Conservation (phyloP, 73 alveolate species). For the Tetrahymena elliotti region DNA sequence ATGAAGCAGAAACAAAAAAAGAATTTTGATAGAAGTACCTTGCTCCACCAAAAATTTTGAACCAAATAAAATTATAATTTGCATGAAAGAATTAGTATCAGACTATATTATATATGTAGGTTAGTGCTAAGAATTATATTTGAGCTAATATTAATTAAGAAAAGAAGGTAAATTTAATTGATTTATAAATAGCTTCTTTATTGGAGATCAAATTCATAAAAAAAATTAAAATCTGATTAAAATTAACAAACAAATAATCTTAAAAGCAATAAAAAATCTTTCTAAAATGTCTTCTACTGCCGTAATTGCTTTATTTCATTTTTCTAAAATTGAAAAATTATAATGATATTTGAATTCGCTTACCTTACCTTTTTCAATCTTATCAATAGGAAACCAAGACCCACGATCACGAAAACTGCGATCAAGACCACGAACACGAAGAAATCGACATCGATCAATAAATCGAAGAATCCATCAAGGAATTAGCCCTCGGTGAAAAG, state of each 20-base stretch:
- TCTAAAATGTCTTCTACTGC: neutral
- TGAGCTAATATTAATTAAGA: neutral
- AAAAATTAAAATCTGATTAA: neutral
- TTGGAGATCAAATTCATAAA: neutral
- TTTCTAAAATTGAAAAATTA: neutral
- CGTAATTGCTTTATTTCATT: neutral
- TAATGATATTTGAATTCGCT: neutral
- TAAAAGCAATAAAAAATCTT: neutral
- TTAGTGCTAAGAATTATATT: neutral
- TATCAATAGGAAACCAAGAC: neutral
- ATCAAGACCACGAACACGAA: neutral
- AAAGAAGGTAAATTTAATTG: neutral
- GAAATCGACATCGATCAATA: neutral
- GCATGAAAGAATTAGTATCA: neutral
- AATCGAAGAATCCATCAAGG: constrained; percentile 14
- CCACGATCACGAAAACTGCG: too few species aligned
- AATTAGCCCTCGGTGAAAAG: constrained; percentile 18
- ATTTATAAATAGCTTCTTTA: neutral
- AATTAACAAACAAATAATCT: neutral
- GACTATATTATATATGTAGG: neutral
- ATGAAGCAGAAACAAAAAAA: neutral
- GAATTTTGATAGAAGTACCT: neutral
- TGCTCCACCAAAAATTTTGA: neutral
- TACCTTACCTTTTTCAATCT: neutral
- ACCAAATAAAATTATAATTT: neutral